These are phyloP conservation scores for Dipodascopsis tothii DNA, from an alignment of 805 yeast species.

Conservation along the genomic window DNA sequence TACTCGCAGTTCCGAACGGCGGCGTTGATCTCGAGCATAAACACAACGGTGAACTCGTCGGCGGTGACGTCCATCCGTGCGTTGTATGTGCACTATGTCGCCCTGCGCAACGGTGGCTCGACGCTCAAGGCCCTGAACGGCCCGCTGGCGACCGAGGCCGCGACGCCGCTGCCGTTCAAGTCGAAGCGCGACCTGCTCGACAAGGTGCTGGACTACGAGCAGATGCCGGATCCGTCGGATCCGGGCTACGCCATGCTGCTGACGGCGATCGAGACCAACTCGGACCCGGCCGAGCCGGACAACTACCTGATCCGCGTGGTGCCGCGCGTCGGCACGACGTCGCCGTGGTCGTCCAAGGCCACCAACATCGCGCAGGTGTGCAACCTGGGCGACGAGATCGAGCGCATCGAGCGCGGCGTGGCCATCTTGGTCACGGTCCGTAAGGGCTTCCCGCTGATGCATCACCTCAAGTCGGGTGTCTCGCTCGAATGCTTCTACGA, in stretches of 20 bases:
- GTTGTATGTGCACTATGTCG: constrained; percentile 73
- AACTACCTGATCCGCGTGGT: constrained; percentile 63
- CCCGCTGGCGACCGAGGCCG: constrained; percentile 1
- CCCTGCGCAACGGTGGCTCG: constrained; percentile 36
- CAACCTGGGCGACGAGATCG: constrained; percentile 64
- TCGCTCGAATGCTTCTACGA: constrained; percentile 71
- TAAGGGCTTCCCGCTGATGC: constrained; percentile 60
- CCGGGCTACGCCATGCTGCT: constrained; percentile 39
- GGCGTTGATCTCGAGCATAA: constrained; percentile 63
- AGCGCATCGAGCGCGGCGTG: constrained; percentile 85
- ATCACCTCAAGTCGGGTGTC: constrained; percentile 46
- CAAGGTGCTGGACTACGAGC: constrained; percentile 66
- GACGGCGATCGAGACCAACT: constrained; percentile 28
- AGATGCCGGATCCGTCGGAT: constrained; percentile 50
- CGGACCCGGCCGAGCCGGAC: constrained; percentile 30
- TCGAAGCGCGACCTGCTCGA: constrained; percentile 40
- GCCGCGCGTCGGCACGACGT: constrained; percentile 92
- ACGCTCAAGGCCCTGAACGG: constrained; percentile 1
- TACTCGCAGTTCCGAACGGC: constrained; percentile 79
- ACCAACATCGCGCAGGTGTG: constrained; percentile 87
- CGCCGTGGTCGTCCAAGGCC: constrained; percentile 99
- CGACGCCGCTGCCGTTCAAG: constrained; percentile 2
- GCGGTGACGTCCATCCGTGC: constrained; percentile 66
- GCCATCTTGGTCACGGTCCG: constrained; percentile 64
- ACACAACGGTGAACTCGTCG: constrained; percentile 58